Evolutionary conservation across 805 yeast genomes (phyloP).

Genomic region (Teunomyces funiuensis): DNA sequence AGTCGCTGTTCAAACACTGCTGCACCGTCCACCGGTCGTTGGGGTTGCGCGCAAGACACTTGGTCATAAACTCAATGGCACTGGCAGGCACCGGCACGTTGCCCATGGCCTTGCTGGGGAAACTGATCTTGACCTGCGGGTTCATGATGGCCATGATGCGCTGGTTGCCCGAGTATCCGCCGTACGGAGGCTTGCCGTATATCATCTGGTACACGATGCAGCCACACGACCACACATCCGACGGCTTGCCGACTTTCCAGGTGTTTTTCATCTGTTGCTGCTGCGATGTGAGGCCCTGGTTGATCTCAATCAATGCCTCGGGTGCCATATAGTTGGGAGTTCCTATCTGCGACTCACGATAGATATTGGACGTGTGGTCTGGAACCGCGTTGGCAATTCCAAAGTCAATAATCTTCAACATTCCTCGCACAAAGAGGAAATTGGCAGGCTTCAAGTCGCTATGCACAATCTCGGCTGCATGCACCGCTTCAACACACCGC

Average conservation of each 20-base stretch:
- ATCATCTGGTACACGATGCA: conserved; percentile 94
- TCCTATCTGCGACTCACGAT: conserved; percentile 88
- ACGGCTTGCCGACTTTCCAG: conserved; percentile 88
- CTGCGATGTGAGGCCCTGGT: conserved; percentile 24
- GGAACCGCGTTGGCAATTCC: conserved; percentile 95
- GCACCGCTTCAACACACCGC: conserved; percentile 85
- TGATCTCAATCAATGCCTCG: conserved; percentile 75
- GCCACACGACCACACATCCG: conserved; percentile 98
- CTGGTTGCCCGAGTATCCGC: conserved; percentile 70
- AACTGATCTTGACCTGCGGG: conserved; percentile 70
- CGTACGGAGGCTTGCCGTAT: conserved; percentile 91
- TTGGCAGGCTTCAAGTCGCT: conserved; percentile 71
- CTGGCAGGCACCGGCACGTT: conserved; percentile 64
- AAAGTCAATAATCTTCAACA: conserved; percentile 86
- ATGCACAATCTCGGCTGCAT: conserved; percentile 79
- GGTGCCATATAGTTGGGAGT: conserved; percentile 99
- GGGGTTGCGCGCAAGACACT: conserved; percentile 74
- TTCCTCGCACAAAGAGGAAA: conserved; percentile 78
- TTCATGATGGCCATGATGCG: conserved; percentile 82
- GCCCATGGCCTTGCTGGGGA: conserved; percentile 62
- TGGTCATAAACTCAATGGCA: conserved; percentile 67
- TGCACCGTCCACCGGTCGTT: conserved; percentile 61
- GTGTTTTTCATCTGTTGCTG: conserved; percentile 24
- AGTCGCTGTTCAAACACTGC: conserved; percentile 60
- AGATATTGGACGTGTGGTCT: conserved; percentile 86